Base-by-base conservation (phyloP, 2,329 filamentous ascomycete genomes). In the Leptosphaerulina australis region DNA sequence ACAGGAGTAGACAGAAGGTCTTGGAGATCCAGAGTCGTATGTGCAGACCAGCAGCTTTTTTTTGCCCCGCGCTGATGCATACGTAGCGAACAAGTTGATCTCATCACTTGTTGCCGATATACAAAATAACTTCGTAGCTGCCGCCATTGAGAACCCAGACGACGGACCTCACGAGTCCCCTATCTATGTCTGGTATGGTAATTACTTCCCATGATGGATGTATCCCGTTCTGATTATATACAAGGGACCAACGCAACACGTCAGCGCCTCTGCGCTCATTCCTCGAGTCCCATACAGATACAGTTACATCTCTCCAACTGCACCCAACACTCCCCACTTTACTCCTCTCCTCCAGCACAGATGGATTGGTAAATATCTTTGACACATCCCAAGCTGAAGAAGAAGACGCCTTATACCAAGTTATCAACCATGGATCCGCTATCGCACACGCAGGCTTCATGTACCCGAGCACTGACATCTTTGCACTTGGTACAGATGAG, bases 321-420 rank as follows among this genome's bases (percentile, higher is more conserved):
- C 85, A 89, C 69, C 85, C 86, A 0, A 75, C 72, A 2, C 76
- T 82, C 38, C 78, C 82, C 0, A 78, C 81, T 34, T 76, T 88
- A 12, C 80, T 93, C 5, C 78, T 93, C 9, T 90, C 88, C 1
- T 88, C 88, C 33, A 90, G 88, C 28, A 93, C 88, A 11, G 90
- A 94, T 71, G 88, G 88, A 5, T 81, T 93, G 1, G 81, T 93
- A 62, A 91, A 88, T 65, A 77, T 93, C 35, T 90, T 88, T 73
- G 86, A 94, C 74, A 87, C 83, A 14, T 79, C 80, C 37, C 64
- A 72, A 36, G 57, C 58, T 6, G 80, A 89, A 50, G 89, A 93
- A 72, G 89, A 93, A 66, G 89, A 93, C 36, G 85, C 89, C 1
- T 77, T 91, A 15, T 78, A 88, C 50, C 88, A 91, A 72, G 88